Conservation (phyloP, 2,329 filamentous ascomycete genomes). For the Ceratocystis albifundus region DNA sequence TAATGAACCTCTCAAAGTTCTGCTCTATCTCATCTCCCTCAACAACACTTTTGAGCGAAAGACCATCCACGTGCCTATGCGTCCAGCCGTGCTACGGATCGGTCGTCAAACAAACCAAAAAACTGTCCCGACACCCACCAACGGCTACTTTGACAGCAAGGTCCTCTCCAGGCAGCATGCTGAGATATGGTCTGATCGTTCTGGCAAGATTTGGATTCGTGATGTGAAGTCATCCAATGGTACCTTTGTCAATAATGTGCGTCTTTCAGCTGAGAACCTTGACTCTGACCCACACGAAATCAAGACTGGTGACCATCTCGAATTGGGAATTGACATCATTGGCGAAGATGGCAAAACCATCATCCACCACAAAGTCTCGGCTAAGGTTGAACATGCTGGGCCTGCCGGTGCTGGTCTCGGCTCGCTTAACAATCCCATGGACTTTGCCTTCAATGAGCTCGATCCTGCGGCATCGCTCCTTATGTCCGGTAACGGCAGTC, state of each 20-base stretch:
- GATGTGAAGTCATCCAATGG: constrained; percentile 98
- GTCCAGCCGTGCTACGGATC: constrained; percentile 86
- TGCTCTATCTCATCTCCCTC: constrained; percentile 76
- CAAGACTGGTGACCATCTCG: constrained; percentile 79
- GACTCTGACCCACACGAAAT: constrained; percentile 94
- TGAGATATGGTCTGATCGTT: constrained; percentile 77
- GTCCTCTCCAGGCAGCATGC: constrained; percentile 92
- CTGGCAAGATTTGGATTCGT: constrained; percentile 87
- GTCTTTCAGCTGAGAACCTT: constrained; percentile 83
- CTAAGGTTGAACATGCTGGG: constrained; percentile 90
- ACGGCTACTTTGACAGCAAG: constrained; percentile 97
- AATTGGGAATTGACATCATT: constrained; percentile 95
- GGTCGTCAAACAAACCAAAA: constrained; percentile 96
- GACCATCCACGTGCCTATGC: constrained; percentile 84
- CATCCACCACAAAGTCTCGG: constrained; percentile 95
- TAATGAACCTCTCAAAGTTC: constrained; percentile 53
- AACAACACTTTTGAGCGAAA: constrained; percentile 97
- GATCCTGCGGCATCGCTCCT: constrained; percentile 67
- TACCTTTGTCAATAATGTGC: constrained; percentile 89
- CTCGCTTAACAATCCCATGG: constrained; percentile 56
- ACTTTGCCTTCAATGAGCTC: constrained; percentile 85
- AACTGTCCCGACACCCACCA: constrained; percentile 77
- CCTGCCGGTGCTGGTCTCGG: constrained; percentile 48
- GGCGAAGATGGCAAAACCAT: constrained; percentile 98
- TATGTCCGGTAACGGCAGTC: constrained; percentile 48